Conservation (phyloP, 768 basidiomycete species). For the Termitomyces sp. region DNA sequence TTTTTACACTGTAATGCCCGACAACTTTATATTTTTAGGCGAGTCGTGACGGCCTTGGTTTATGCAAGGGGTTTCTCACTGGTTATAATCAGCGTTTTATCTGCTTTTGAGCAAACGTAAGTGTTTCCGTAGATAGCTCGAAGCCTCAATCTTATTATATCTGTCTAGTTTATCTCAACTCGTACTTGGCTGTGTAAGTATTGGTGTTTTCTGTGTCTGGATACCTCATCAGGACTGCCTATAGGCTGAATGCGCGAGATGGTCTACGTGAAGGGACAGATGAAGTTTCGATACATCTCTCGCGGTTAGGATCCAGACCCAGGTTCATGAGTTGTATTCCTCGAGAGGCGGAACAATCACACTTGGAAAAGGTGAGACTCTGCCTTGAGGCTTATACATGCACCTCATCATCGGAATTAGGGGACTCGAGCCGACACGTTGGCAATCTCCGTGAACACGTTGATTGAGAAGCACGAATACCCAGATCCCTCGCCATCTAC, state of each 20-base stretch:
- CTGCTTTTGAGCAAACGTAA: conserved; percentile 47
- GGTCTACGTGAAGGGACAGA: conserved; percentile 29
- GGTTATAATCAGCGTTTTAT: conserved; percentile 31
- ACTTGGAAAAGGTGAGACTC: conserved; percentile 7
- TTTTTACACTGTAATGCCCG: conserved; percentile 44
- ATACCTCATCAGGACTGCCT: neutral
- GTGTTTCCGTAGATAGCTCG: conserved; percentile 6
- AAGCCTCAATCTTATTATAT: neutral
- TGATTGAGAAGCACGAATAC: conserved; percentile 6
- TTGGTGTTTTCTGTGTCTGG: neutral
- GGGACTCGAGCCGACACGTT: conserved; percentile 5
- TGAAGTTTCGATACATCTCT: conserved; percentile 39
- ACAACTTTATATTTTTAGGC: conserved; percentile 49
- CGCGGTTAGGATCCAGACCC: conserved; percentile 19
- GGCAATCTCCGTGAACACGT: conserved; percentile 11
- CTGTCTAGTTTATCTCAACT: conserved; percentile 46
- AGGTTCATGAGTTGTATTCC: neutral
- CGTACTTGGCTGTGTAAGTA: conserved; percentile 42
- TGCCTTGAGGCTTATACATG: neutral
- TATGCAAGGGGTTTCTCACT: neutral
- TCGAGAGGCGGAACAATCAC: neutral
- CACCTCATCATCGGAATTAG: neutral
- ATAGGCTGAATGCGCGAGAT: conserved; percentile 41
- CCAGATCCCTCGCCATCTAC: neutral
- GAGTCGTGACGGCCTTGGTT: conserved; percentile 3